phyloP scores from a whole-genome alignment of 257 asterid species.

The Plectranthus barbatus region DNA sequence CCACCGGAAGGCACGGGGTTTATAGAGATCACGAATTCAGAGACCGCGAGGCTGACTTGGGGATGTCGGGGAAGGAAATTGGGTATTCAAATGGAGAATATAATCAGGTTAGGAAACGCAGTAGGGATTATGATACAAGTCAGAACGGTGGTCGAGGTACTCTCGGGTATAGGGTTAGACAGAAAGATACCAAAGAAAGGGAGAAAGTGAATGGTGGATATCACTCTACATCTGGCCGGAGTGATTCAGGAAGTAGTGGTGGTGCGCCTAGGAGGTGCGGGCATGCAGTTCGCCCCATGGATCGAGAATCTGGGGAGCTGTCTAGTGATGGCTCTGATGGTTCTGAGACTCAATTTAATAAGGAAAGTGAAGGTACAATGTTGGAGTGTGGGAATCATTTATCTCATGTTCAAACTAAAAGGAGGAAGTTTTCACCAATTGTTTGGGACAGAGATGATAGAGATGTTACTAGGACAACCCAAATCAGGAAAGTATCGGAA shows the following conservation, averaged over 20 bases:
- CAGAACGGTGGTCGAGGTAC: conserved; percentile 22
- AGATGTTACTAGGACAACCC: conserved; percentile 23
- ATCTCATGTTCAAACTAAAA: conserved; percentile 33
- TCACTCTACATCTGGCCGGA: conserved; percentile 38
- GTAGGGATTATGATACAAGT: conserved; percentile 31
- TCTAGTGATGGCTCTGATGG: conserved; percentile 84
- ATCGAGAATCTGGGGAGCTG: conserved; percentile 87
- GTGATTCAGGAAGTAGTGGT: conserved; percentile 42
- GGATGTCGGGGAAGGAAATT: conserved; percentile 35
- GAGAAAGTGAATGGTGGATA: conserved; percentile 34
- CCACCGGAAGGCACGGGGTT: conserved; percentile 72
- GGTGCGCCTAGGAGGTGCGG: conserved; percentile 31
- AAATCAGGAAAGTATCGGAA: conserved; percentile 26
- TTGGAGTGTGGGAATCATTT: conserved; percentile 28
- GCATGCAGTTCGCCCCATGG: conserved; percentile 19
- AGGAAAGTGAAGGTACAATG: conserved; percentile 28
- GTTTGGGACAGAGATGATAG: conserved; percentile 80
- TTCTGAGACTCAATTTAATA: conserved; percentile 23
- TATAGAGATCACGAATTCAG: conserved; percentile 54
- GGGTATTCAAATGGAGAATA: conserved; percentile 41
- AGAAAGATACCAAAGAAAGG: conserved; percentile 48
- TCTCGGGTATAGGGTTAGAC: conserved; percentile 40
- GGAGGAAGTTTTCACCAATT: conserved; percentile 78
- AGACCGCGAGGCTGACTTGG: conserved; percentile 47
- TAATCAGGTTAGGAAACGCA: conserved; percentile 35